Conservation (phyloP, 257 asterid genomes). For the Primulina eburnea region DNA sequence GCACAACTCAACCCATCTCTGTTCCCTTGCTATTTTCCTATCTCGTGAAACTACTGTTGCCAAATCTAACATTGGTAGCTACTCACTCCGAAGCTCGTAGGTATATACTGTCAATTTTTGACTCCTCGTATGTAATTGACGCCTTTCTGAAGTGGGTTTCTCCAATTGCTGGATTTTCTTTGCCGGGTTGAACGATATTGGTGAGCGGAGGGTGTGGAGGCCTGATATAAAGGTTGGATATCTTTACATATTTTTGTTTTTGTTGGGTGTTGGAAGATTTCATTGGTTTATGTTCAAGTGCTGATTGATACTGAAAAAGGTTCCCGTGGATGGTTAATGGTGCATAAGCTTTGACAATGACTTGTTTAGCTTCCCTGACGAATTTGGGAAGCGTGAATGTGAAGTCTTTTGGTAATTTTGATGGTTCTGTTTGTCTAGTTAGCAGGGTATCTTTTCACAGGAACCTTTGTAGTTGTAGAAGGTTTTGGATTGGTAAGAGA, state of each 20-base stretch:
- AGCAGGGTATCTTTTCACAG: slow-evolving; percentile 48
- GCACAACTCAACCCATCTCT: slow-evolving; percentile 36
- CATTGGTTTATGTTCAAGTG: background rate
- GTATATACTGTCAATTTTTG: slow-evolving; percentile 22
- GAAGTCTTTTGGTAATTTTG: slow-evolving; percentile 64
- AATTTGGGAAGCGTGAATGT: slow-evolving; percentile 79
- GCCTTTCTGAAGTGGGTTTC: slow-evolving; percentile 24
- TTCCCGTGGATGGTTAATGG: slow-evolving; percentile 35
- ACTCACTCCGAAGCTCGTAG: slow-evolving; percentile 24
- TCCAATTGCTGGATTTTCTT: slow-evolving; percentile 20
- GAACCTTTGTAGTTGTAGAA: slow-evolving; percentile 48
- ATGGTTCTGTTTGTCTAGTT: slow-evolving; percentile 69
- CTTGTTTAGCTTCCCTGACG: slow-evolving; percentile 85
- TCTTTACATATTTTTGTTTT: slow-evolving; percentile 11
- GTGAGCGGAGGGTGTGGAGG: slow-evolving; percentile 7
- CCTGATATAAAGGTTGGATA: slow-evolving; percentile 16
- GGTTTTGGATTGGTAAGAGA: slow-evolving; percentile 55
- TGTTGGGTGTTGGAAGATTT: slow-evolving; percentile 22
- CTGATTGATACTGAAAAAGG: slow-evolving; percentile 20
- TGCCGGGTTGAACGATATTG: background rate
- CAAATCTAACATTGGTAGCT: slow-evolving; percentile 12
- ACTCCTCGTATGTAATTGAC: background rate
- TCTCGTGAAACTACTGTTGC: slow-evolving; percentile 19
- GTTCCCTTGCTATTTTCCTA: slow-evolving; percentile 13
- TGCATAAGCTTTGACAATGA: slow-evolving; percentile 48